Base-by-base conservation (phyloP, 306 rosid species). In the Abrus precatorius region DNA sequence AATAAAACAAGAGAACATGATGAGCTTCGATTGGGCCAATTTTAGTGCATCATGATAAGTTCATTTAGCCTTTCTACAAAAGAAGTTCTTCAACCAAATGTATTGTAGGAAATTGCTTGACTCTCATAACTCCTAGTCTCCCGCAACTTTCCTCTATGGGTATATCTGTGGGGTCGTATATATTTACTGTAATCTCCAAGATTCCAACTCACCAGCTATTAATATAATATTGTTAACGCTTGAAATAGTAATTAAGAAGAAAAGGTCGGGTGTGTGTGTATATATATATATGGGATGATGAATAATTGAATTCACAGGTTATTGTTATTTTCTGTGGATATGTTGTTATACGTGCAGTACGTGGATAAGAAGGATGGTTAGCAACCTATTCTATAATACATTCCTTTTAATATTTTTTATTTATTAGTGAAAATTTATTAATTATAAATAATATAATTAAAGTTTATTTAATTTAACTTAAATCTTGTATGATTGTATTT, bases 101-200 rank as follows among this genome's bases (percentile, higher is more conserved):
- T 56, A 47, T 36, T 65, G 60, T 41, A 29, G 7, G 7, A 11
- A 55, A 60, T 7, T 54, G 53, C 49, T 27, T 33, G 52, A 9
- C 64, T 6, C 74, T 47, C 75, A 7, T 9, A 30, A 59, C 69
- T 20, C 20, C 20, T 20, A 20, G 20, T 20, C 20, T 32, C 40
- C 40, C 30, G 5, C 45, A 69, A 61, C 27, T 9, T 76, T 83
- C 70, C 27, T 20, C 54, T 45, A 9, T 47, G 41, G 47, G 73
- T 3, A 81, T 81, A 69, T 67, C 69, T 43, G 85, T 77, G 72
- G 85, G 84, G 85, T 36, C 56, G 5, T 40, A 49, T 44, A 30
- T 13, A 76, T 70, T 68, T 60, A 57, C 85, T 56, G 62, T 76
- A 81, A 76, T 85, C 85, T 76, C 0, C 20, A 20, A 20, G 20